Evolutionary conservation across 352 stramenopile genomes (phyloP), one percentile per base, ranked within the genome.

Genomic region (Globisporangium spinosum): DNA sequence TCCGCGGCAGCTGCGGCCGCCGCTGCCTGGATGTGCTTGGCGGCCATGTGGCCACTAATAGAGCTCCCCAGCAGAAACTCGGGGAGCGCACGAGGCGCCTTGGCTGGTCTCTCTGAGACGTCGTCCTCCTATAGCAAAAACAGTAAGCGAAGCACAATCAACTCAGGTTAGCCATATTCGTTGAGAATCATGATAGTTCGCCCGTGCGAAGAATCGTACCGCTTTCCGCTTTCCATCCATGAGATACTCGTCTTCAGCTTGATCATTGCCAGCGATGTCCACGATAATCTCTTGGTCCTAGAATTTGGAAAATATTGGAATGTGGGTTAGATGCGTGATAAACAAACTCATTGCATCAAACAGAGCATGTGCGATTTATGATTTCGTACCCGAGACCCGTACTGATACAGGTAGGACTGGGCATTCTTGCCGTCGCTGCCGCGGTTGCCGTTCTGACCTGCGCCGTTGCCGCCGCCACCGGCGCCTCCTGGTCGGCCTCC

Each of bases 201-300:
- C 17, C 6, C n/a, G 43, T 9, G 15, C 8, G 15, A 20, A 22
- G 17, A 12, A 22, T n/a, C 72, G 58, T 62, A 89, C 80, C 54
- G 70, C 68, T 73, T 95, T 93, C 13, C 81, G 68, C 34, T 93
- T 91, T 57, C 79, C 70, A 53, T 90, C 85, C 20, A 87, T 78
- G 63, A 93, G 71, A 73, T 95, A 95, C 57, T 95, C 87, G 60
- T 95, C 85, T 27, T 93, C 85, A 9, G 67, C 75, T 58, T 91
- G 79, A 63, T 91, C 79, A 32, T 85, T 92, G 7, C 81, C 83
- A 47, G 81, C 84, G 60, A 95, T 95, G 67, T 95, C 87, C 45
- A 95, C 85, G 23, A 95, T 85, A 65, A 95, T 95, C 62, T 95
- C 85, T 67, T 90, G 76, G n/a, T 93, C 87, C 72, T 82, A 57